Conservation (phyloP, 768 basidiomycete species). For the Jaapia argillacea region DNA sequence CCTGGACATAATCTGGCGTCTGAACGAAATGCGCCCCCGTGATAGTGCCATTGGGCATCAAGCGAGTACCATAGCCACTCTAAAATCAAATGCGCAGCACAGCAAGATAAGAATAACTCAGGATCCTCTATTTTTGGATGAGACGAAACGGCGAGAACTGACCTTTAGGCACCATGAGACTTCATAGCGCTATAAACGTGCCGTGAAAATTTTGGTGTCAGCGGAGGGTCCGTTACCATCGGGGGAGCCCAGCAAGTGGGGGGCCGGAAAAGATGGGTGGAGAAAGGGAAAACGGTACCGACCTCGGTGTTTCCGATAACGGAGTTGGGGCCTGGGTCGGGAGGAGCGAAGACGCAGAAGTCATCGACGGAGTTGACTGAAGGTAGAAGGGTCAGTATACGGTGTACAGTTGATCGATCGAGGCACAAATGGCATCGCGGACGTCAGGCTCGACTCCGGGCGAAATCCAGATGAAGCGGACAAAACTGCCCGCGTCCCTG, state of each 20-base stretch:
- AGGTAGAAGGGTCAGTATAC: not conserved
- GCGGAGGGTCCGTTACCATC: not conserved
- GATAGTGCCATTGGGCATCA: constrained; percentile 69
- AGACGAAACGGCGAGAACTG: too few relatives aligned
- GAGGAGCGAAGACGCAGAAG: constrained; percentile 44
- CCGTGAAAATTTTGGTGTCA: constrained; percentile 22
- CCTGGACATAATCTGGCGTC: constrained; percentile 68
- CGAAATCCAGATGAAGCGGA: too few relatives aligned
- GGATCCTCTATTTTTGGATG: too few relatives aligned
- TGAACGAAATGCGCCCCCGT: constrained; percentile 57
- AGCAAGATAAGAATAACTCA: not conserved
- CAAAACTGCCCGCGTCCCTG: not conserved
- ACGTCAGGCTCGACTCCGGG: too few relatives aligned
- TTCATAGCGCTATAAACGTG: constrained; percentile 29
- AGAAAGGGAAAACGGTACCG: too few relatives aligned
- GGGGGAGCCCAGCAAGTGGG: too few relatives aligned
- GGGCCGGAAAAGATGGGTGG: too few relatives aligned
- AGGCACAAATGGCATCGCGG: too few relatives aligned
- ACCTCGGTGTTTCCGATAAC: constrained; percentile 57
- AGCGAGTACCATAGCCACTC: constrained; percentile 49
- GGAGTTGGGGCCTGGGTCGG: constrained; percentile 37
- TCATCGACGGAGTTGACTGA: constrained; percentile 51
- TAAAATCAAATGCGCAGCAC: constrained; percentile 13
- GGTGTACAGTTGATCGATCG: too few relatives aligned
- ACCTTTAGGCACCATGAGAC: constrained; percentile 47